A percentile compares a stretch with the other conserved stretches of the same genome.
Conservation (phyloP, 805 yeast genomes). For the Metschnikowia sp. region DNA sequence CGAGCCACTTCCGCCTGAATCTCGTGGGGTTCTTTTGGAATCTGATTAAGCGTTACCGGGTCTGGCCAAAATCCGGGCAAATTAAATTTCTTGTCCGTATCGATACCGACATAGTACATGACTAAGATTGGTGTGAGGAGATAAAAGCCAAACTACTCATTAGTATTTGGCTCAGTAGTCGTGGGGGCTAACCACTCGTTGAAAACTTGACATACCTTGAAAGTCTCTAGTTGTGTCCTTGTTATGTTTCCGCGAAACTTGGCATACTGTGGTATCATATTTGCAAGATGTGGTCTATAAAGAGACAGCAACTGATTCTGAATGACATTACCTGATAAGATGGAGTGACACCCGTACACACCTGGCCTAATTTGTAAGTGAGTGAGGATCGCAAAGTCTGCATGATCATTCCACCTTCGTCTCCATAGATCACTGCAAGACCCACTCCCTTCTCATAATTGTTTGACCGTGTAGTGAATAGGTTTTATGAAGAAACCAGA, state of each 20-base stretch:
- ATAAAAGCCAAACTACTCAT: conserved; percentile 68
- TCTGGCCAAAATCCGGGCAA: conserved; percentile 98
- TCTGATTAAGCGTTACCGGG: conserved; percentile 83
- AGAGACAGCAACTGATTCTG: not conserved
- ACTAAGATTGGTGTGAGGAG: conserved; percentile 83
- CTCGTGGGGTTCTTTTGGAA: conserved; percentile 91
- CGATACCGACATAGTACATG: conserved; percentile 90
- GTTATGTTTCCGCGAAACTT: conserved; percentile 36
- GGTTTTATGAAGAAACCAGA: too few species aligned
- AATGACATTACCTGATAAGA: not conserved
- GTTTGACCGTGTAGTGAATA: too few species aligned
- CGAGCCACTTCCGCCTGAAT: conserved; percentile 89
- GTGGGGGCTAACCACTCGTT: not conserved
- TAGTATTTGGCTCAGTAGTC: conserved; percentile 1
- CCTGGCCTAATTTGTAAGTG: too few species aligned
- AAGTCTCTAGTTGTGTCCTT: conserved; percentile 43
- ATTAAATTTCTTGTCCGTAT: conserved; percentile 83
- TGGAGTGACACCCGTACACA: conserved; percentile 4
- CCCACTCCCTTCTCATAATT: too few species aligned
- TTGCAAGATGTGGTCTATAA: not conserved
- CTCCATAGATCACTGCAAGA: too few species aligned
- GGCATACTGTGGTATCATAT: conserved; percentile 21
- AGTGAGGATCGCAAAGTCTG: too few species aligned
- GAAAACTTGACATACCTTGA: conserved; percentile 32
- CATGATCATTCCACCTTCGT: too few species aligned